Evolutionary conservation across 2,329 filamentous ascomycete species (phyloP).

Genomic region (Colletotrichum nymphaeae): DNA sequence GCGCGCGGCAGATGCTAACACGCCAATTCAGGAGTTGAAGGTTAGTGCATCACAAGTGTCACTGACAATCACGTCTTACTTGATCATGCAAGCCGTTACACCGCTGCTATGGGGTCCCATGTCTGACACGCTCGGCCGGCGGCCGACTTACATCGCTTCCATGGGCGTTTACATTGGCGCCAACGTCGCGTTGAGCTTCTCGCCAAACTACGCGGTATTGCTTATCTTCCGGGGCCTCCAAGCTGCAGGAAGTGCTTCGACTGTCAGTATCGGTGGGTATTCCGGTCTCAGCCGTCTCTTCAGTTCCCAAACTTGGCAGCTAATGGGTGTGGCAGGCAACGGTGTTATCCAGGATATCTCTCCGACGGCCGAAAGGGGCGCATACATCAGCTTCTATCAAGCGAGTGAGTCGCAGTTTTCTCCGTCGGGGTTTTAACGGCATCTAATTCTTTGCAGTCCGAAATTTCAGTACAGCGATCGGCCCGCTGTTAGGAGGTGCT

Average conservation of each 20-base stretch:
- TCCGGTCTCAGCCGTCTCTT: background rate
- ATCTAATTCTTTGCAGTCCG: slow-evolving; percentile 35
- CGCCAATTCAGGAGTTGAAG: slow-evolving; percentile 40
- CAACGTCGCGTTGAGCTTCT: slow-evolving; percentile 58
- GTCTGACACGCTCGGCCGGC: slow-evolving; percentile 58
- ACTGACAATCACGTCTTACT: slow-evolving; percentile 58
- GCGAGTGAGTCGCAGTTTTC: slow-evolving; percentile 39
- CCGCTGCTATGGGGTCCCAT: slow-evolving; percentile 61
- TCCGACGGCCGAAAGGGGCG: slow-evolving; percentile 42
- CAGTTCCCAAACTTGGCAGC: background rate
- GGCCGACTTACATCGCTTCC: slow-evolving; percentile 56
- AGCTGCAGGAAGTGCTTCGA: slow-evolving; percentile 59
- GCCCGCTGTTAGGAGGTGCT: slow-evolving; percentile 47
- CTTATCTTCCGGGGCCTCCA: slow-evolving; percentile 60
- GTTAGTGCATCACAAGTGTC: slow-evolving; percentile 46
- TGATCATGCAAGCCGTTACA: slow-evolving; percentile 62
- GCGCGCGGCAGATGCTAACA: background rate
- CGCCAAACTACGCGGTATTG: slow-evolving; percentile 53
- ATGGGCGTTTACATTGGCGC: slow-evolving; percentile 59
- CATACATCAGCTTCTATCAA: slow-evolving; percentile 46
- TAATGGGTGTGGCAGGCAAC: slow-evolving; percentile 26
- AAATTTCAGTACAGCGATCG: slow-evolving; percentile 45
- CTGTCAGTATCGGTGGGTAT: slow-evolving; percentile 56
- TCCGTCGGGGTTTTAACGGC: background rate
- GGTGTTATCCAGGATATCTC: slow-evolving; percentile 48